A percentile compares a stretch with the other conserved stretches of the same genome.
Conservation (phyloP, 2,329 filamentous ascomycete species). For the Colletotrichum eleusines region DNA sequence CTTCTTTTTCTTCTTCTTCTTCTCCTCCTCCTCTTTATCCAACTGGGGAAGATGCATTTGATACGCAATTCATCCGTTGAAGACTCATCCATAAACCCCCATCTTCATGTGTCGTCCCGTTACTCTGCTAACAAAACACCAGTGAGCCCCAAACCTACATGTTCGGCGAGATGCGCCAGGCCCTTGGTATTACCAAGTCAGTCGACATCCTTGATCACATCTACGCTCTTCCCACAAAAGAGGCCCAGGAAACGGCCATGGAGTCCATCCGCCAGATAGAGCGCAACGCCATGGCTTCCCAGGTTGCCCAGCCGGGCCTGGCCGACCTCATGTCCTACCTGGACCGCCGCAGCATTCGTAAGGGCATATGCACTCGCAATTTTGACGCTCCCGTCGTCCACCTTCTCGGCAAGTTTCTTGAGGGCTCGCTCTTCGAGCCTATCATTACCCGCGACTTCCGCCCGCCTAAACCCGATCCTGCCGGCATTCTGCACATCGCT, state of each 20-base stretch:
- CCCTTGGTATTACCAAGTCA: conserved; percentile 77
- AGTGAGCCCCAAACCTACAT: conserved; percentile 95
- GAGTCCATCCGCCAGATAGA: conserved; percentile 84
- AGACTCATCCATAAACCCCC: neutral
- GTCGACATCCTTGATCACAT: conserved; percentile 93
- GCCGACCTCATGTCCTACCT: conserved; percentile 84
- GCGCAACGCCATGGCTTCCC: conserved; percentile 80
- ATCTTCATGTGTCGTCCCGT: neutral
- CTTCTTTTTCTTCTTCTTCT: too few relatives aligned
- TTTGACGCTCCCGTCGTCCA: conserved; percentile 85
- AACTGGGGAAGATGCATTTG: neutral
- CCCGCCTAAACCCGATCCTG: conserved; percentile 88
- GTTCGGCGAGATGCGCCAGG: conserved; percentile 87
- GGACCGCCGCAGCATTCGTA: conserved; percentile 73
- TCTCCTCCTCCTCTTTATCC: too few relatives aligned
- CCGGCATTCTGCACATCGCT: conserved; percentile 89
- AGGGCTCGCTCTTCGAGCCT: conserved; percentile 76
- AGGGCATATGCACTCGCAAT: conserved; percentile 94
- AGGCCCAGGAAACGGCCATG: conserved; percentile 73
- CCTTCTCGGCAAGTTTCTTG: conserved; percentile 80
- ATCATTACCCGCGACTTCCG: conserved; percentile 87
- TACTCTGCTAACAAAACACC: conserved; percentile 15
- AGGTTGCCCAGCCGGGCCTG: conserved; percentile 86
- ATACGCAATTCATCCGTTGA: neutral
- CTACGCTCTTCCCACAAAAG: conserved; percentile 73